Percentiles rank a stretch among this genome's conserved stretches.
phyloP scores from a whole-genome alignment of 2,329 filamentous ascomycete genomes.

The Ilyonectria mors-panacis region DNA sequence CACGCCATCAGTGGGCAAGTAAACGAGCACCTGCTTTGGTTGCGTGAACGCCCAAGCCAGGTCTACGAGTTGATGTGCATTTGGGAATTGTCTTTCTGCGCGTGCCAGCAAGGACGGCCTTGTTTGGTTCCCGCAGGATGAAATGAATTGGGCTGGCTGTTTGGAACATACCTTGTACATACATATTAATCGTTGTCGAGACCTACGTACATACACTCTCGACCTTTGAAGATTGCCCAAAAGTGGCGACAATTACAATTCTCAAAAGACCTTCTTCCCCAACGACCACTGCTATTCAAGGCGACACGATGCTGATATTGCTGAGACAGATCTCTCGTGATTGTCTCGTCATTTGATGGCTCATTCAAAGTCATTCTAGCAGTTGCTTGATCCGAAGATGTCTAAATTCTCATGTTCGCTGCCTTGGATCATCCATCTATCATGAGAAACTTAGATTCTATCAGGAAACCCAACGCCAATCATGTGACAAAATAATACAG shows the following conservation, averaged over 20 bases:
- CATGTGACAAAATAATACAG: constrained; percentile 44
- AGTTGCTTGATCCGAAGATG: neutral
- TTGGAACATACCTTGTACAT: constrained; percentile 38
- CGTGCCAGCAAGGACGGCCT: constrained; percentile 34
- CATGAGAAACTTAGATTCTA: constrained; percentile 39
- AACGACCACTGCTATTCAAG: neutral
- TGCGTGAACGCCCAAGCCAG: neutral
- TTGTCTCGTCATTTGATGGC: neutral
- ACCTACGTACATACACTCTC: constrained; percentile 23
- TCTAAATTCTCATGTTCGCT: constrained; percentile 12
- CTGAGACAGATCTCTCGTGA: neutral
- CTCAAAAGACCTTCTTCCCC: constrained; percentile 18
- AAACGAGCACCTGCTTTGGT: constrained; percentile 5
- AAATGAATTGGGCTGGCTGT: constrained; percentile 35
- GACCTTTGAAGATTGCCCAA: constrained; percentile 34
- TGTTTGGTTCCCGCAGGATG: constrained; percentile 33
- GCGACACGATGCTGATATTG: neutral
- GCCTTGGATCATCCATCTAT: constrained; percentile 31
- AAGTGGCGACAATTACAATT: constrained; percentile 33
- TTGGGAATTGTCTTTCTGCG: constrained; percentile 16
- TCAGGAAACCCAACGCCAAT: constrained; percentile 45
- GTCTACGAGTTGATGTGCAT: constrained; percentile 16
- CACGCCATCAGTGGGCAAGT: constrained; percentile 54
- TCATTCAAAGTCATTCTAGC: neutral
- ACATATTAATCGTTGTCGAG: constrained; percentile 43